Percentiles rank a stretch among this genome's conserved stretches.
These are phyloP conservation scores for Arthrobotrys sphaeroides DNA, from an alignment of 2,329 filamentous ascomycete species.

Conservation along the genomic window DNA sequence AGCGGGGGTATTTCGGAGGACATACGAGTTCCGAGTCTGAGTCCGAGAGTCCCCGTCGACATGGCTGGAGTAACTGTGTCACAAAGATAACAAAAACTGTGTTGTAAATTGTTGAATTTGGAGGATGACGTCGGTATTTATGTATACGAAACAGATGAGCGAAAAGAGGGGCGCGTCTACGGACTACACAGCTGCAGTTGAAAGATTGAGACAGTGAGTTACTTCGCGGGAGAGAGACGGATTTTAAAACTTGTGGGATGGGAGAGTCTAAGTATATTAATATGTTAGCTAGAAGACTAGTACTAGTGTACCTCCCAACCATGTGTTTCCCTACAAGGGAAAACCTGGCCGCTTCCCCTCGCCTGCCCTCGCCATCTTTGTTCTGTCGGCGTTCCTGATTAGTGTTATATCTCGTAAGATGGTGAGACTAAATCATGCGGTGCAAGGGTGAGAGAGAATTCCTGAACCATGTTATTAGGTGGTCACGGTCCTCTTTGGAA, in stretches of 20 bases:
- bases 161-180: background rate
- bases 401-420: too few relatives aligned
- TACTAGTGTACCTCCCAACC: background rate
- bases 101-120: conserved; percentile 9
- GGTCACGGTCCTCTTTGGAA: too few relatives aligned
- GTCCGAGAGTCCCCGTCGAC: conserved; percentile 43
- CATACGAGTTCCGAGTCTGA: conserved; percentile 42
- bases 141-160: too few relatives aligned
- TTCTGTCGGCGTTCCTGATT: too few relatives aligned
- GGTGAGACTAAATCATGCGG: conserved; percentile 4
- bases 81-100: background rate
- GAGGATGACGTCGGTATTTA: background rate
- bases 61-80: background rate
- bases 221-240: background rate
- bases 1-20: background rate
- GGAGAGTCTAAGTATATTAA: background rate
- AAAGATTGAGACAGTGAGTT: too few relatives aligned
- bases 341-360: conserved; percentile 15
- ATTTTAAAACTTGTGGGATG: background rate
- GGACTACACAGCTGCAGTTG: conserved; percentile 2
- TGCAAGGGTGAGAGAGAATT: too few relatives aligned
- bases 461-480: too few relatives aligned
- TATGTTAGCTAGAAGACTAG: too few relatives aligned
- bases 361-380: background rate
- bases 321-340: background rate